Base-by-base conservation (phyloP, 2,329 filamentous ascomycete genomes). In the Penicillium sp. region DNA sequence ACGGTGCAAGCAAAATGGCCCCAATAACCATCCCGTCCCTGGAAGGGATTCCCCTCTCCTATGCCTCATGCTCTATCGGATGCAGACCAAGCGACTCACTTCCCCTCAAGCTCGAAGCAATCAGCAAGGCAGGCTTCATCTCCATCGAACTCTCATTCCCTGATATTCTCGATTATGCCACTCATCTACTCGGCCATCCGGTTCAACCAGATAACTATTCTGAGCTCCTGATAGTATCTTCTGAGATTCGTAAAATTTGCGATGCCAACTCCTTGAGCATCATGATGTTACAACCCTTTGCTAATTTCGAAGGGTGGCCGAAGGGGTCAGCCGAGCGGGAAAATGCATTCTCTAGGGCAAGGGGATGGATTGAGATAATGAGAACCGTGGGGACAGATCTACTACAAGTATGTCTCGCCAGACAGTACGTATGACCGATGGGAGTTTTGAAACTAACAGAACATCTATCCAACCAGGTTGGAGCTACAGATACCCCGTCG, bases 231-330 rank as follows among this genome's bases (percentile, higher is more conserved):
- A 71, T 75, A 2, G 80, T 86, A 0, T 86, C 82, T 0, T 66
- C 67, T 14, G 76, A 83, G 34, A 81, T 90, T 46, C 80, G 78
- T 48, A 71, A 73, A 0, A 70, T 88, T 43, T 85, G 83, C 45
- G 73, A 81, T 23, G 75, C 81, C 10, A 76, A 85, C 29, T 71
- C 75, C 0, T 72, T 92, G 1, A 75, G 79, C 31, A 81, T 92
- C 52, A 79, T 92, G 69, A 87, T 91, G 77, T 72, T 92, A 5
- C 89, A 92, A 64, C 88, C 89, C 0, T 92, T 92, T 63, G 76
- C 85, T 14, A 89, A 91, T 63, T 91, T 91, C 54, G 89, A 92
- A 63, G 89, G 89, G 1, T 92, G 89, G 88, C 75, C 80, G 0
- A 76, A 77, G 36, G 84, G 77, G 0, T 84, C 82, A 1, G 63